Evolutionary conservation across 1,139 yeast genomes (phyloP), one percentile per base, ranked within the genome.

Genomic region (Blastobotrys serpentis): DNA sequence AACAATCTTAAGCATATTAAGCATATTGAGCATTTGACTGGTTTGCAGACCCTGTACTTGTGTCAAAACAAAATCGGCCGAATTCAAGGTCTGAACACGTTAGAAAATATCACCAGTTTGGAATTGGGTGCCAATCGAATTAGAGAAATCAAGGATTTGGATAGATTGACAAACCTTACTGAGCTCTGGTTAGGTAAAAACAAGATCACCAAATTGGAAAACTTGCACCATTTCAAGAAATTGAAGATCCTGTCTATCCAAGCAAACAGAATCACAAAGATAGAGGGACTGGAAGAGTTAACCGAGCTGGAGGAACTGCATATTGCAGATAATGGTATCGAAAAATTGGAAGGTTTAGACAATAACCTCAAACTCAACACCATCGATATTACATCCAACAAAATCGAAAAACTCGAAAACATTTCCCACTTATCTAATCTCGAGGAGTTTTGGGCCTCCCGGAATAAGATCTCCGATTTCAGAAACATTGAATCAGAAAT

Each of bases 161-260:
- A 76, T 13, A 60, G 63, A 1, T 70, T 87, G 50, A 68, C 67
- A 0, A 78, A 76, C 46, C 70, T 94, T 46, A 79, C 80, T 55
- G 87, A 90, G 65, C 71, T 94, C 44, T 94, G 98, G 98, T 73
- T 94, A 40, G 98, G 98, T 37, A 89, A 90, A 63, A 94, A 94
- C 66, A 77, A 79, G 53, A 87, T 94, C 47, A 64, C 77, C 1
- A 77, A 71, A 62, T 70, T 94, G 41, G 78, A 84, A 49, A 86
- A 86, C 61, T 70, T 94, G 52, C 68, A 71, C 30, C 70, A 71
- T n/a, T 73, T 92, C 53, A 66, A 68, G 39, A 85, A 85, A 53
- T 74, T 94, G 58, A 77, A 80, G 48, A 80, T 92, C 11, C 73
- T 94, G 47, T 88, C 97, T 1, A 87, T 94, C 49, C 98, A 92